Percentiles rank a stretch among this genome's conserved stretches.
Conservation (phyloP, 192 early-diverging fungal genomes). For the Linnemannia zychae region DNA sequence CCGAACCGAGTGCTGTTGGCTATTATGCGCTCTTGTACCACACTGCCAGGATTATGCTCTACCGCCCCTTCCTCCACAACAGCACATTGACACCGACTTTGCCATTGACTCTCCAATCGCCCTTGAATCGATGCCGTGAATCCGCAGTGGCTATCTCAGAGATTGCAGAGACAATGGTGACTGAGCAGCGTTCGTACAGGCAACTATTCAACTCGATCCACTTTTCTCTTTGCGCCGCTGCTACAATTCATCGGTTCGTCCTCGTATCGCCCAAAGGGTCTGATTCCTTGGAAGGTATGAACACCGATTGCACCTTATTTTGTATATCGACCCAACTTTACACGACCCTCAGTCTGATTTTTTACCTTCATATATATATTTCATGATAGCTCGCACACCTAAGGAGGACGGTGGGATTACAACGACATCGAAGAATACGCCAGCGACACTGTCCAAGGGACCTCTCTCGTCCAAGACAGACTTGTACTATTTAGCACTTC, state of each 20-base stretch:
- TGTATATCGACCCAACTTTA: too few species aligned
- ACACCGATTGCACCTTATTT: background rate
- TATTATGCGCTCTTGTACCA: conserved; percentile 42
- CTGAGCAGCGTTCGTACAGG: conserved; percentile 38
- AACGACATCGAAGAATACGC: conserved; percentile 1
- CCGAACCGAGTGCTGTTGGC: conserved; percentile 1
- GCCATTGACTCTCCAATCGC: conserved; percentile 43
- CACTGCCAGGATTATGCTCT: conserved; percentile 47
- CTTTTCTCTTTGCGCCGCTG: conserved; percentile 43
- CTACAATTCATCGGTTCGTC: conserved; percentile 43
- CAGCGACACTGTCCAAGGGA: conserved; percentile 15
- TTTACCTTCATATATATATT: too few species aligned
- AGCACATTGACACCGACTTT: conserved; percentile 18
- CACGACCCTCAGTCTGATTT: too few species aligned
- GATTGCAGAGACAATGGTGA: conserved; percentile 44
- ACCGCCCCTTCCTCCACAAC: conserved; percentile 50
- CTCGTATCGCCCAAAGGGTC: conserved; percentile 20
- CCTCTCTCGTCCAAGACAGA: conserved; percentile 22
- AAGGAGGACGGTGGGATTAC: background rate
- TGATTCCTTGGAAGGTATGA: conserved; percentile 13
- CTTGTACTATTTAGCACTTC: conserved; percentile 25
- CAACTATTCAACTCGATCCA: conserved; percentile 51
- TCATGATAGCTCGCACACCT: background rate
- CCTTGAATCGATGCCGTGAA: conserved; percentile 32
- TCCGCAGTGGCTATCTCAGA: conserved; percentile 52